Base-by-base conservation (phyloP, 225 moss, liverwort and hornwort species). In the Neckera pumila region DNA sequence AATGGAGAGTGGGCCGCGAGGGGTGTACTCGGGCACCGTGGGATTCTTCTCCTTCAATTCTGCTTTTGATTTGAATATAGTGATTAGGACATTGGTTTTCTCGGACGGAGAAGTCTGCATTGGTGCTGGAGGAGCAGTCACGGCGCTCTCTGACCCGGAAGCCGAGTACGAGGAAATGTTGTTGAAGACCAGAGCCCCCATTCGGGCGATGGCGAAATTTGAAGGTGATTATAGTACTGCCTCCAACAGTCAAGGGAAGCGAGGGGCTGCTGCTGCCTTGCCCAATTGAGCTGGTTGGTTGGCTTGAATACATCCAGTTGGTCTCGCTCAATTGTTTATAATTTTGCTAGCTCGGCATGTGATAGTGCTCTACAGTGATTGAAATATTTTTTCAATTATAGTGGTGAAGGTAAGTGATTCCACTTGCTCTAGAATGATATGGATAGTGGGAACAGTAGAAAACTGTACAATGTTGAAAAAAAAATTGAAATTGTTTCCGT, bases 151-250 rank as follows among this genome's bases (percentile, higher is more conserved):
- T 9, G 94, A 97, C 84, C 96, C 99, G 62, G 96, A 92, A 82
- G 96, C 95, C 38, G 99, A 99, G 92, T 99, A 97, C 81, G 97
- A 97, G 90, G 99, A 99, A 91, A 99, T 99, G 99, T 82, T 97
- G 62, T 93, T 99, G 91, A 99, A 99, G 90, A 93, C 99, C 77
- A 96, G 93, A 81, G 99, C 97, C 88, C 99, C 96, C 64, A 96
- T 96, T 89, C 93, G 91, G 93, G 99, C 99, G 23, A 94, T 99
- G 87, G 92, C 92, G 47, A 92, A 93, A 90, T 96, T 95, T 91
- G 97, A 99, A 92, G 95, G 91, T 42, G 95, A 91, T 57, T 90
- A 80, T 86, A 84, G 63, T 83, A 87, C 83, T 67, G 67, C 91
- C 88, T 89, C 92, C 91, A 94, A 89, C 87, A 86, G 92, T 91